Percentiles rank a stretch among this genome's conserved stretches.
Conservation (phyloP, 345 rosid genomes). For the Durio zibethinus region DNA sequence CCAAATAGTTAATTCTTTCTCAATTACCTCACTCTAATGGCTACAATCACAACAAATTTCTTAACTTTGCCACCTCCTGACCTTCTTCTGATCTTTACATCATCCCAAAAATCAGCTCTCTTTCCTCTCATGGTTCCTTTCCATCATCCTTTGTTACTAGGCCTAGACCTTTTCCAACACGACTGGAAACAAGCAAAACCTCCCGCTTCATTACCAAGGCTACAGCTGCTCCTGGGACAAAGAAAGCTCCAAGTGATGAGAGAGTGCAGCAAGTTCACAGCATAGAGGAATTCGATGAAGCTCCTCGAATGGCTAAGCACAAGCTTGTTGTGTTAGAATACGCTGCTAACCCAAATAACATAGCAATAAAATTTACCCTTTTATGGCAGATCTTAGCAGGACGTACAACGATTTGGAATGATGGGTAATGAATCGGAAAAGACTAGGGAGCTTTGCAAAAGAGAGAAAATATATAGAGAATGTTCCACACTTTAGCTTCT, state of each 20-base stretch:
- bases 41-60: constrained; percentile 44
- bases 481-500: constrained; percentile 89
- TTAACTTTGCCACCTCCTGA: constrained; percentile 49
- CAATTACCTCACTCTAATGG: constrained; percentile 31
- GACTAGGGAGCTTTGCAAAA: constrained; percentile 60
- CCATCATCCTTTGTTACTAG: constrained; percentile 8
- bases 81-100: constrained; percentile 28
- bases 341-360: constrained; percentile 49
- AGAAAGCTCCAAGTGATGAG: constrained; percentile 44
- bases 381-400: constrained; percentile 83
- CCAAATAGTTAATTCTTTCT: neutral
- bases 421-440: constrained; percentile 87
- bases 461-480: constrained; percentile 75
- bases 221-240: constrained; percentile 45
- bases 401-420: constrained; percentile 72
- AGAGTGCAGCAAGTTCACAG: constrained; percentile 62
- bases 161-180: constrained; percentile 3
- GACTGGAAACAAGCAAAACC: neutral
- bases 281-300: constrained; percentile 70
- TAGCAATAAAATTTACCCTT: constrained; percentile 71
- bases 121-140: constrained; percentile 24
- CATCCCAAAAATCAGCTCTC: constrained; percentile 19
- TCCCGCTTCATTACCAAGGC: constrained; percentile 30
- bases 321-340: constrained; percentile 81
- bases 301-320: constrained; percentile 52